Conservation (phyloP, 106 monocot species). For the Dioscorea dumetorum region DNA sequence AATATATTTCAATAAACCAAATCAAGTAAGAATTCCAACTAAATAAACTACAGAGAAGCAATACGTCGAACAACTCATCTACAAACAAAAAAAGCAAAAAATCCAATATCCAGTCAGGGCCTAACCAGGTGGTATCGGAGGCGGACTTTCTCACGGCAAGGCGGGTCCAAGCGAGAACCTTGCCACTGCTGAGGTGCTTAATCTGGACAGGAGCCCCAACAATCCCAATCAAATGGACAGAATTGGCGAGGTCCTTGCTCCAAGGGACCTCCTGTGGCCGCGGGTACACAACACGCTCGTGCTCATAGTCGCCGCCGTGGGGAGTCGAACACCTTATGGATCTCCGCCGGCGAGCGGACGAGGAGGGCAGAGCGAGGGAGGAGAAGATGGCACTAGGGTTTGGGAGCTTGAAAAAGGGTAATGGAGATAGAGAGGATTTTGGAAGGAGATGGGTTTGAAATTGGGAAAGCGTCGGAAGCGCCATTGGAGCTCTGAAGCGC, state of each 20-base stretch:
- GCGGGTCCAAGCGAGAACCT: conserved; percentile 70
- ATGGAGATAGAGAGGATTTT: not conserved
- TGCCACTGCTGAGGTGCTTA: conserved; percentile 66
- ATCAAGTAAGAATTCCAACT: too few species aligned
- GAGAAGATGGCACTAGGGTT: not conserved
- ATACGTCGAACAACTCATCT: too few species aligned
- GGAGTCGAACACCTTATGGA: too few species aligned
- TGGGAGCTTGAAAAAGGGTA: not conserved
- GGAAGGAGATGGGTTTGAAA: not conserved
- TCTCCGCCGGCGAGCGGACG: too few species aligned
- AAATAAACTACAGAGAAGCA: too few species aligned
- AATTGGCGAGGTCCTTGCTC: conserved; percentile 70
- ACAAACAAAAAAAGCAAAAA: too few species aligned
- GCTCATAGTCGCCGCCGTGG: conserved; percentile 12
- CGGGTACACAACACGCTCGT: conserved; percentile 17
- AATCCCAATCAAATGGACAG: conserved; percentile 58
- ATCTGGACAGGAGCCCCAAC: conserved; percentile 61
- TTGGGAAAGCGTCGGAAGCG: conserved; percentile 1
- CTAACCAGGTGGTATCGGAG: conserved; percentile 57
- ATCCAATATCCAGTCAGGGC: too few species aligned
- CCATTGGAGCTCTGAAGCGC: not conserved
- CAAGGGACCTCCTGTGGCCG: conserved; percentile 49
- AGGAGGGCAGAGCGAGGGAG: not conserved
- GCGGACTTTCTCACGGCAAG: conserved; percentile 63
- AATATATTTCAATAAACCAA: too few species aligned